phyloP scores from a whole-genome alignment of 805 yeast species.

The Candida mattraensis region DNA sequence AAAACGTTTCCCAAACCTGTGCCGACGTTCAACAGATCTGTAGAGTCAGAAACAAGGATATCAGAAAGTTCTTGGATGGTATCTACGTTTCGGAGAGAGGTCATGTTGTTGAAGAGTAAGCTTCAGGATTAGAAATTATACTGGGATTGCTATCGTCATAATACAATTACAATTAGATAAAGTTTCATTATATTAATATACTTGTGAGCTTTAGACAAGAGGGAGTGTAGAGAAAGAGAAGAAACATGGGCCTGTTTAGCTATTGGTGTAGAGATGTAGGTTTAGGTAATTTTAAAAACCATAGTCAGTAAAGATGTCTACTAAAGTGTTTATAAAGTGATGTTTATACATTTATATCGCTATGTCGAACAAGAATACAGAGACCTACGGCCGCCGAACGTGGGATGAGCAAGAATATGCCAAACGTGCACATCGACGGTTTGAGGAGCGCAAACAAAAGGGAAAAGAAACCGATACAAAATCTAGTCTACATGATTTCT shows the following conservation, averaged over 20 bases:
- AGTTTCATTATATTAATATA: too few species aligned
- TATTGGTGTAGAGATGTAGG: too few species aligned
- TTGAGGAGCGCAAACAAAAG: conserved; percentile 4
- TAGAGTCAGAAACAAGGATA: conserved; percentile 99
- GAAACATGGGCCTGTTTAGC: too few species aligned
- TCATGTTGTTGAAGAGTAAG: conserved; percentile 65
- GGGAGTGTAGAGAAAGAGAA: too few species aligned
- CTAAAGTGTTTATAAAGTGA: too few species aligned
- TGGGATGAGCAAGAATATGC: conserved; percentile 75
- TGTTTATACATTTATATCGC: too few species aligned
- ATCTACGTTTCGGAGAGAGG: conserved; percentile 98
- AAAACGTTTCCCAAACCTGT: conserved; percentile 96
- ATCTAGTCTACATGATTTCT: conserved; percentile 21
- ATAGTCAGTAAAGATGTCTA: too few species aligned
- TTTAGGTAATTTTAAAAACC: too few species aligned
- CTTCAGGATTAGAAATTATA: too few species aligned
- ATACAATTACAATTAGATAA: too few species aligned
- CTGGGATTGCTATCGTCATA: neutral
- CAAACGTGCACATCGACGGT: conserved; percentile 38
- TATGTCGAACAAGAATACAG: conserved; percentile 1
- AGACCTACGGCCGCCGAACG: conserved; percentile 55
- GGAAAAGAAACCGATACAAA: conserved; percentile 17
- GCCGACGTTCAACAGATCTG: conserved; percentile 98
- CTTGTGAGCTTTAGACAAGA: too few species aligned
- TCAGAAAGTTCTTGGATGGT: conserved; percentile 99